phyloP scores from a whole-genome alignment of 1,284 basidiomycete genomes.

The Ustilago trichophora region DNA sequence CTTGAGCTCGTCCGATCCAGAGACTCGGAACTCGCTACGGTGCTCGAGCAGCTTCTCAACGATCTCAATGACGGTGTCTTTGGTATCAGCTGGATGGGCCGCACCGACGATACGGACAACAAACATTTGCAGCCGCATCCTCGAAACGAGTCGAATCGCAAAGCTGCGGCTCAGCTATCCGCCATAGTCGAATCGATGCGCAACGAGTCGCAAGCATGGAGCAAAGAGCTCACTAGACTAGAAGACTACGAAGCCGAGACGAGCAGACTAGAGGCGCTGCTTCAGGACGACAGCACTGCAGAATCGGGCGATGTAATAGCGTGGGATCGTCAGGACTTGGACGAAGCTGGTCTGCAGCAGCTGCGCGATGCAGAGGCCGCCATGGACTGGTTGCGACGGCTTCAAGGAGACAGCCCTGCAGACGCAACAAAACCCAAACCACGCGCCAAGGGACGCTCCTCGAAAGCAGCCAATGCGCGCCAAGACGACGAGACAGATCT shows the following conservation, averaged over 20 bases:
- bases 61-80: constrained; percentile 57
- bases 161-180: constrained; percentile 39
- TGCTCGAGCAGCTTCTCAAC: constrained; percentile 48
- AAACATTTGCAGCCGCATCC: constrained; percentile 49
- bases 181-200: constrained; percentile 46
- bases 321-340: constrained; percentile 35
- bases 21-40: constrained; percentile 24
- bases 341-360: constrained; percentile 36
- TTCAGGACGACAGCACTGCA: constrained; percentile 14
- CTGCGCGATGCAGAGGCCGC: constrained; percentile 40
- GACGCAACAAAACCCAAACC: constrained; percentile 22
- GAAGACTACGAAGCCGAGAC: constrained; percentile 48
- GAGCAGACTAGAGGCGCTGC: constrained; percentile 25
- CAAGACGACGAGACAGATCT: constrained; percentile 14
- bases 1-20: constrained; percentile 29
- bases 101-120: constrained; percentile 13
- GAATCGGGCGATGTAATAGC: constrained; percentile 39
- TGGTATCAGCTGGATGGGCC: constrained; percentile 57
- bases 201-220: constrained; percentile 49
- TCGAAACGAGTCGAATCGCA: constrained; percentile 50
- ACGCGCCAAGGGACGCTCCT: constrained; percentile 21
- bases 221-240: constrained; percentile 39
- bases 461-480: constrained; percentile 25
- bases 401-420: constrained; percentile 8
- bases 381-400: constrained; percentile 20